phyloP scores from a whole-genome alignment of 2,329 filamentous ascomycete genomes.

The Colletotrichum chrysophilum region DNA sequence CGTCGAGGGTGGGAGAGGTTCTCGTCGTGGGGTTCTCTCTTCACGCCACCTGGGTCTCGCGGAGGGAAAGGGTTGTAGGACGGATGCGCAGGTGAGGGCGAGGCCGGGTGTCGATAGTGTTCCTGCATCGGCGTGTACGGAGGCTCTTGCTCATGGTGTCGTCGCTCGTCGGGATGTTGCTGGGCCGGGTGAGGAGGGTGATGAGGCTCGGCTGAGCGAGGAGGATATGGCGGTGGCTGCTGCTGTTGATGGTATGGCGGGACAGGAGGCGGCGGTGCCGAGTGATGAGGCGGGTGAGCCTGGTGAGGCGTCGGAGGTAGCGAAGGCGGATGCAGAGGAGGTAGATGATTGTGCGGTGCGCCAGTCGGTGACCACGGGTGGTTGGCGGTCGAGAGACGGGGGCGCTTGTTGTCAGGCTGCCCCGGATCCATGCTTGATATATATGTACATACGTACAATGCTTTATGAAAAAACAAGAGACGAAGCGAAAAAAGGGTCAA shows the following conservation, averaged over 20 bases:
- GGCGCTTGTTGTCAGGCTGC: constrained; percentile 64
- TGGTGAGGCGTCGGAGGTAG: constrained; percentile 35
- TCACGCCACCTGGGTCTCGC: constrained; percentile 59
- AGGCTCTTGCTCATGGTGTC: constrained; percentile 59
- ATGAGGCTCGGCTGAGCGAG: constrained; percentile 43
- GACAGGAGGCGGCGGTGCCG: constrained; percentile 39
- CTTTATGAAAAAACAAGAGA: constrained; percentile 23
- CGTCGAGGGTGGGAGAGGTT: constrained; percentile 49
- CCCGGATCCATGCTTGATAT: constrained; percentile 65
- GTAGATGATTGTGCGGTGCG: constrained; percentile 51
- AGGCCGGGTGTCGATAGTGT: constrained; percentile 52
- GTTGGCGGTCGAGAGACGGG: constrained; percentile 52
- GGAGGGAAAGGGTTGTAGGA: constrained; percentile 49
- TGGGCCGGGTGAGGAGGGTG: constrained; percentile 34
- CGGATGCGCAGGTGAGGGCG: constrained; percentile 50
- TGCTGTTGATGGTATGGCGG: constrained; percentile 20
- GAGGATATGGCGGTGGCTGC: constrained; percentile 27
- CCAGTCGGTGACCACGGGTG: constrained; percentile 43
- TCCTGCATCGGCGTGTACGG: constrained; percentile 61
- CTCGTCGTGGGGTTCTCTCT: constrained; percentile 60
- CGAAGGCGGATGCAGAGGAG: constrained; percentile 51
- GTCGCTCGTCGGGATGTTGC: constrained; percentile 51
- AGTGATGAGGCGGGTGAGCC: constrained; percentile 42
- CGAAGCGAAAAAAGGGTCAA: constrained; percentile 25
- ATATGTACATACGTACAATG: constrained; percentile 42